These are phyloP conservation scores for Schwanniomyces etchellsii DNA, from an alignment of 1,139 yeast genomes.

Conservation along the genomic window DNA sequence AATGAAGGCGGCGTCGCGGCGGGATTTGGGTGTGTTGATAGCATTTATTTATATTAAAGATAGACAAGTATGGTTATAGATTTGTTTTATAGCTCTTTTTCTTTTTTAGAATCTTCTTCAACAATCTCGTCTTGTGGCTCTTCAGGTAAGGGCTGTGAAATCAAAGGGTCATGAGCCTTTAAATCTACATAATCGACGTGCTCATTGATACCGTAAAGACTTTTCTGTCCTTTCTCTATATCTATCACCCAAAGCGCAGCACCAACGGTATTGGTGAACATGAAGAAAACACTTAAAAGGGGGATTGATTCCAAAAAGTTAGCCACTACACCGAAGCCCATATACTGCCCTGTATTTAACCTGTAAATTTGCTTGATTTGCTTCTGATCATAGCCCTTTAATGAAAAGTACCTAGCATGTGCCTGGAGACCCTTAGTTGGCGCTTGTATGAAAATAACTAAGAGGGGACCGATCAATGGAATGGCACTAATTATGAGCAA, in stretches of 20 bases:
- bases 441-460: slow-evolving; percentile 50
- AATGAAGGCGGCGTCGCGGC: slow-evolving; percentile 99
- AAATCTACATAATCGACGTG: too few relatives aligned
- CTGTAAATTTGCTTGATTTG: slow-evolving; percentile 27
- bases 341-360: slow-evolving; percentile 26
- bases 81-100: not conserved
- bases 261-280: slow-evolving; percentile 63
- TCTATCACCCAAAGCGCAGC: slow-evolving; percentile 68
- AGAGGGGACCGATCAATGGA: slow-evolving; percentile 59
- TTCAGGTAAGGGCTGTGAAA: not conserved
- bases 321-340: slow-evolving; percentile 56
- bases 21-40: slow-evolving; percentile 95
- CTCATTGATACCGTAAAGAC: too few relatives aligned
- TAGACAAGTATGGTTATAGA: too few relatives aligned
- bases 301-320: slow-evolving; percentile 59
- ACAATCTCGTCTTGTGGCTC: not conserved
- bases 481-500: slow-evolving; percentile 41
- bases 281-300: slow-evolving; percentile 51
- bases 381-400: slow-evolving; percentile 48
- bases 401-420: slow-evolving; percentile 55
- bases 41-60: slow-evolving; percentile 40
- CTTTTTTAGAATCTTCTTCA: slow-evolving; percentile 1
- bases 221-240: slow-evolving; percentile 18
- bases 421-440: slow-evolving; percentile 53
- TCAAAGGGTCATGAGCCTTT: too few relatives aligned